These are phyloP conservation scores for Vitis cinerea DNA, from an alignment of 164 flowering plant species.

Conservation along the genomic window DNA sequence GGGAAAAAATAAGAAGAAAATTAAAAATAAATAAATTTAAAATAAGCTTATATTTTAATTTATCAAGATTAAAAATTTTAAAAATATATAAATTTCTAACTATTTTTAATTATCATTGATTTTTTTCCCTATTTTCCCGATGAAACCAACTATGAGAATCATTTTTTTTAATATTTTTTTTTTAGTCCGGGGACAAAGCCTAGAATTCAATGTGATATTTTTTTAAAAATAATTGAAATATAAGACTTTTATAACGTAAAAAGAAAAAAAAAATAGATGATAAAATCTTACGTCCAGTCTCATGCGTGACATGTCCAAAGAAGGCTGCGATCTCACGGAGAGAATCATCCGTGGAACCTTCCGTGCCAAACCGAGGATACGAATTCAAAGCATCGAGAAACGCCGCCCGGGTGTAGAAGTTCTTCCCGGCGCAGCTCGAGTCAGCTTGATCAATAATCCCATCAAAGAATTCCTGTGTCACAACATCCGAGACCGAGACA, in stretches of 20 bases:
- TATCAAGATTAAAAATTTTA: no score
- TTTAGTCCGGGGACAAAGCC: no score
- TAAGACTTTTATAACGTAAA: background rate
- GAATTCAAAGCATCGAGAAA: conserved; percentile 11
- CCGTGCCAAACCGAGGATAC: conserved; percentile 9
- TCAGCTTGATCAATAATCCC: conserved; percentile 8
- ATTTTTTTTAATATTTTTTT: no score
- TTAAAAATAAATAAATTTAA: no score
- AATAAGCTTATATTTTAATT: no score
- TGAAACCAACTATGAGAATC: no score
- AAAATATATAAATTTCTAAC: no score
- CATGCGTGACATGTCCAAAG: conserved; percentile 18
- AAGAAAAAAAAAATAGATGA: no score
- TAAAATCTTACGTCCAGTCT: conserved; percentile 19
- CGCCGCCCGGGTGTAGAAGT: conserved; percentile 11
- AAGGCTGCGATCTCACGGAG: conserved; percentile 18
- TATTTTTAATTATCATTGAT: no score
- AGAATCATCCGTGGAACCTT: conserved; percentile 14
- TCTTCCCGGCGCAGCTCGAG: conserved; percentile 5
- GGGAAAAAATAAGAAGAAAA: no score
- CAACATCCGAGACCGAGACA: background rate
- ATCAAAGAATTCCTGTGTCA: conserved; percentile 13
- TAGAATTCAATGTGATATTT: no score
- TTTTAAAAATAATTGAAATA: background rate
- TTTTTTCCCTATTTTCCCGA: no score